Conservation (phyloP, 139 green algal genomes). For the Closterium sp. region DNA sequence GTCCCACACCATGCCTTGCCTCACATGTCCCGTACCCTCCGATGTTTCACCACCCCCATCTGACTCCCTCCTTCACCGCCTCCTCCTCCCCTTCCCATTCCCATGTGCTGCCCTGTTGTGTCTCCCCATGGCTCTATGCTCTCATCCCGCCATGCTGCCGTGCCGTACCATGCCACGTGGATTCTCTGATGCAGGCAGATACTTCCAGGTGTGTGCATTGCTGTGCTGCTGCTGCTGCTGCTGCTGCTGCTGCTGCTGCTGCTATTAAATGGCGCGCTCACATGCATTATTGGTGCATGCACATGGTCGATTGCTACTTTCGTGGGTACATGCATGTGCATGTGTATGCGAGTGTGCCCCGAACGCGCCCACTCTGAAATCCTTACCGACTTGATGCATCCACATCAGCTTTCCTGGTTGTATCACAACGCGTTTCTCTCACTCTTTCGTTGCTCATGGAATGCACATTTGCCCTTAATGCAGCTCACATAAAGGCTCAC, state of each 20-base stretch:
- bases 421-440: no score
- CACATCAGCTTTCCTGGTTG: no score
- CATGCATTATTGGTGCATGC: no score
- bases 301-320: no score
- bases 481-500: no score
- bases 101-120: neutral
- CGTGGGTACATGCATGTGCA: no score
- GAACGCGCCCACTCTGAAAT: no score
- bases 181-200: neutral
- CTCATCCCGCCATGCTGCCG: neutral
- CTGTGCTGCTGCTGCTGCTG: neutral
- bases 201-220: neutral
- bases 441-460: no score
- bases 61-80: neutral
- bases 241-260: neutral
- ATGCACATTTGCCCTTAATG: no score
- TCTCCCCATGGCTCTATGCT: no score
- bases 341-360: no score
- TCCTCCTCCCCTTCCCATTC: neutral
- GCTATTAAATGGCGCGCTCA: neutral
- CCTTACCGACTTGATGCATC: no score
- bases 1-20: neutral
- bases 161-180: neutral
- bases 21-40: neutral
- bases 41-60: neutral